Base-by-base conservation (phyloP, 1,284 basidiomycete species). In the Boletus sp. region DNA sequence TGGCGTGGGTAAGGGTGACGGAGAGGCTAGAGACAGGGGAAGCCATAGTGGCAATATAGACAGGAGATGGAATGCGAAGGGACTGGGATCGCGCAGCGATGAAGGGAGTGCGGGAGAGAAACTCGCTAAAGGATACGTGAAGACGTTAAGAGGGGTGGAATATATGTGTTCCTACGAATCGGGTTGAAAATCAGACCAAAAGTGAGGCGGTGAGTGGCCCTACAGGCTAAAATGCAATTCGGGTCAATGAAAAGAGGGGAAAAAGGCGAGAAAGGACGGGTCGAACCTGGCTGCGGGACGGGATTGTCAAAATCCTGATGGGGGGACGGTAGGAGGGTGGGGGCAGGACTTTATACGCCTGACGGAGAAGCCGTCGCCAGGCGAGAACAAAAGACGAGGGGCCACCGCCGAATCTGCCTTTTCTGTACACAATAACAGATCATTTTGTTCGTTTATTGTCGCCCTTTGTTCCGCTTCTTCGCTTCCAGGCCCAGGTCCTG, bases 51-150 rank as follows among this genome's bases (percentile, higher is more conserved):
- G 25, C 5, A 16, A 39, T 37, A 44, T 29, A 52, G 44, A 58
- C 26, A 52, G 46, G 26, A 36, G 33, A 35, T 39, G 51, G 55
- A 66, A 61, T 54, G 54, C 59, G 54, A 62, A 63, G 56, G 34
- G 46, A 37, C 27, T 57, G 59, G 64, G n/a, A 79, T 86, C 84
- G 84, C 74, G 80, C 83, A 74, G 84, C 84, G 84, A 86, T 80
- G 67, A 17, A 38, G 53, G 29, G 49, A 37, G 52, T 58, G 65
- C 55, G 56, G 58, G 38, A 56, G 62, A 57, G 38, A 52, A 49
- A 48, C 56, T 54, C 60, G 65, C 56, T 60, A 43, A 66, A 55
- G 49, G 44, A 46, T 49, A 33, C 62, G 64, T 64, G 49, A 61
- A 49, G 57, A 54, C 57, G 61, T 62, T 19, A 55, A 45, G 40